A percentile compares a stretch with the other conserved stretches of the same genome.
Conservation (phyloP, 768 basidiomycete genomes). For the Lentinus tigrinus region DNA sequence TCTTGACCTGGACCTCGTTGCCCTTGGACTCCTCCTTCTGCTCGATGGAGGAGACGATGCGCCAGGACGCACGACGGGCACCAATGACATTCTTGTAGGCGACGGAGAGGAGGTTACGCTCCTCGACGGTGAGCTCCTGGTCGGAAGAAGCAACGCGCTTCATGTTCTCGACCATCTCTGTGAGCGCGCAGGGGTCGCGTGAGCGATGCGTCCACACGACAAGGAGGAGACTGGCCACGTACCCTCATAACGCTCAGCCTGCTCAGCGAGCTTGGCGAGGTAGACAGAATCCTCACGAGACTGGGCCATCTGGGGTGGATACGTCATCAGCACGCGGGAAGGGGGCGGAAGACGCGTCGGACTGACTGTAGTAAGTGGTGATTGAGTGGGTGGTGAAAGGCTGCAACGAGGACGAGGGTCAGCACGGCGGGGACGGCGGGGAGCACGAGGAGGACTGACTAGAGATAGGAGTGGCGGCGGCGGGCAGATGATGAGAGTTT, state of each 20-base stretch:
- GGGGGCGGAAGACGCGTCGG: constrained; percentile 41
- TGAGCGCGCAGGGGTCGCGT: constrained; percentile 14
- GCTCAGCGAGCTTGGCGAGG: constrained; percentile 99
- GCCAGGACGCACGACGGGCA: constrained; percentile 96
- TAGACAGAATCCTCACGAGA: constrained; percentile 97
- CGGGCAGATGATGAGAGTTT: constrained; percentile 45
- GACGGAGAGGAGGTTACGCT: constrained; percentile 95
- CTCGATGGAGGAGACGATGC: constrained; percentile 97
- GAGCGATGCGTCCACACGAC: constrained; percentile 11
- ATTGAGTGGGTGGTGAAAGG: constrained; percentile 17
- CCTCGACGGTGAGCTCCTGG: constrained; percentile 97
- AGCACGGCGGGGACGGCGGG: constrained; percentile 35
- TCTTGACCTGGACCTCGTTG: constrained; percentile 90
- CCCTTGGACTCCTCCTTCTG: constrained; percentile 99
- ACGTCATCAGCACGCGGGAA: constrained; percentile 21
- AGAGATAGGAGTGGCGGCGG: constrained; percentile 33
- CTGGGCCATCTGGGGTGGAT: constrained; percentile 60
- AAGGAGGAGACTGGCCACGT: no score
- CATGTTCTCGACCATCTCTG: constrained; percentile 99
- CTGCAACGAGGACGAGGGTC: constrained; percentile 28
- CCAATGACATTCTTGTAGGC: constrained; percentile 99
- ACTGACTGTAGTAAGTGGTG: constrained; percentile 41
- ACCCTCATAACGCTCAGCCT: constrained; percentile 99
- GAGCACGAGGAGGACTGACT: constrained; percentile 41
- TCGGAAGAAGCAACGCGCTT: constrained; percentile 97